Base-by-base conservation (phyloP, 306 rosid genomes). In the Casuarina equisetifolia region DNA sequence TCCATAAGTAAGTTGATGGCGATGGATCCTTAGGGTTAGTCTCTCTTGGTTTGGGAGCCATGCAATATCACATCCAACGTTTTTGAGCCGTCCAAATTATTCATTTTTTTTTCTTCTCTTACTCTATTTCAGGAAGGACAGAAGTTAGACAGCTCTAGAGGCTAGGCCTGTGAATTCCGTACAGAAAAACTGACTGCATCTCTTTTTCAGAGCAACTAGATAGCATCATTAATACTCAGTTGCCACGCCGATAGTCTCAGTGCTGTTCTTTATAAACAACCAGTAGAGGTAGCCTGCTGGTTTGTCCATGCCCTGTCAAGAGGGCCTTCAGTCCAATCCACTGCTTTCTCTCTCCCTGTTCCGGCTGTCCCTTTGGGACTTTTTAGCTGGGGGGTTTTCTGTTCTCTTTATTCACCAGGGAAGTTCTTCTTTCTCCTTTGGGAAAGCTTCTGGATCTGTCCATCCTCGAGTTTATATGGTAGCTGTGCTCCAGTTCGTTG, bases 51-150 rank as follows among this genome's bases (percentile, higher is more conserved):
- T 55, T 76, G 67, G 78, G 80, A 78, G 81, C 85, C 25, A 38
- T 80, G 94, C 73, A 71, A 73, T 70, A 94, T 90, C 92, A 85
- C 91, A 86, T 88, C 90, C 44, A 25, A 76, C 59, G 13, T 62
- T 66, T 25, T 70, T 76, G 75, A 78, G 76, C 74, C 78, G 83
- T 52, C 79, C 62, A 72, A 57, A 36, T 79, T 84, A 71, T 80
- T 61, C 79, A 49, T 35, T 51, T 58, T 70, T 45, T 55, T 10
- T 53, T 5, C 53, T 52, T 9, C 53, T 6, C 68, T 70, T 63
- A 69, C 78, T n/a, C 76, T 73, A 40, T 43, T 9, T 4, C 77
- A 46, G 32, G 10, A 82, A 74, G 81, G 52, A 59, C 57, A 36
- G 48, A 44, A 66, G 32, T 80, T 35, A 76, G 67, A 74, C 81